These are phyloP conservation scores for Chytridium lagenaria DNA, from an alignment of 371 early-diverging fungal species.

Conservation along the genomic window DNA sequence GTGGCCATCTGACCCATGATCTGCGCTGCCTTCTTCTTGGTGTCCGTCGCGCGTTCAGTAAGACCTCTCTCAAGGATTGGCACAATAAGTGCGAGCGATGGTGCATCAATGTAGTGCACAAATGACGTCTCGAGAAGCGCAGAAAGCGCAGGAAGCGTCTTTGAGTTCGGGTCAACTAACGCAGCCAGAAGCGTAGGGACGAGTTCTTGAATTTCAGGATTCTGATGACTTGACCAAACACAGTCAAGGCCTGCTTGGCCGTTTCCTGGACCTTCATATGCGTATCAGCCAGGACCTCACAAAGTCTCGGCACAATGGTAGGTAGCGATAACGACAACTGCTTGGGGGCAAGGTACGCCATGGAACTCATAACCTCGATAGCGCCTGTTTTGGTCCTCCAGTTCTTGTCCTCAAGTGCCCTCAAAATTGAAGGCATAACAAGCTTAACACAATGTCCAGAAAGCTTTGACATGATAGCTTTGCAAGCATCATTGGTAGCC, in stretches of 20 bases:
- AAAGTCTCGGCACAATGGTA: constrained; percentile 88
- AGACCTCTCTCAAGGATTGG: constrained; percentile 94
- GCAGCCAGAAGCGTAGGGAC: constrained; percentile 88
- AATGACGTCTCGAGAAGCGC: constrained; percentile 91
- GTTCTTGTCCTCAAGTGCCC: constrained; percentile 84
- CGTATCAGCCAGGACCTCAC: constrained; percentile 90
- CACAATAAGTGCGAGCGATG: constrained; percentile 93
- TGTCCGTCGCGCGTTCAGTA: constrained; percentile 84
- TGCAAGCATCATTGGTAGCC: constrained; percentile 88
- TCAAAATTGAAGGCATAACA: constrained; percentile 87
- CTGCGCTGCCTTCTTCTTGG: constrained; percentile 94
- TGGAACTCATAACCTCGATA: constrained; percentile 93
- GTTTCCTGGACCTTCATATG: constrained; percentile 91
- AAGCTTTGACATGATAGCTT: constrained; percentile 95
- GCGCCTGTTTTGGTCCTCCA: constrained; percentile 97
- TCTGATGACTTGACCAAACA: constrained; percentile 95
- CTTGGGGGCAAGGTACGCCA: constrained; percentile 97
- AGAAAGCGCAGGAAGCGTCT: constrained; percentile 83
- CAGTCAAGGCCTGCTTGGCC: constrained; percentile 83
- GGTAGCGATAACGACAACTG: constrained; percentile 91
- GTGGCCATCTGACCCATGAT: constrained; percentile 97
- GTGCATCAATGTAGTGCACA: constrained; percentile 97
- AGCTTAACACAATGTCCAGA: constrained; percentile 96
- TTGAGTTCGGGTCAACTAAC: constrained; percentile 85
- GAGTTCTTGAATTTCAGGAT: constrained; percentile 93